phyloP scores from a whole-genome alignment of 805 yeast genomes.

The Ogataea ramenticola region DNA sequence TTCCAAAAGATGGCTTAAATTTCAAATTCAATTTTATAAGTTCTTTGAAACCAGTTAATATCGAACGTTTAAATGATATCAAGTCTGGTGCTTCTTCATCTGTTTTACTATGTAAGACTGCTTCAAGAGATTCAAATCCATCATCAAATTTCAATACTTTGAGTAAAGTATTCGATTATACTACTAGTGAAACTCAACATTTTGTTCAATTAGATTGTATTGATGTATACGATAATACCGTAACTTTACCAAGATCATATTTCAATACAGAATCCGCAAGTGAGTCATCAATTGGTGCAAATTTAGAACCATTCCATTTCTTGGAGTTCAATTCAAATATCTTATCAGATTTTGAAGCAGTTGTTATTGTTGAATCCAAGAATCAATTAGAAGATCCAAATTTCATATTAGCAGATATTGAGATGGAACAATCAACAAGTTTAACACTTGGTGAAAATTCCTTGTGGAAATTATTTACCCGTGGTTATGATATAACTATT shows the following conservation, averaged over 20 bases:
- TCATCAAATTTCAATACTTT: not conserved
- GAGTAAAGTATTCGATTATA: conserved; percentile 27
- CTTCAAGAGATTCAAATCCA: conserved; percentile 7
- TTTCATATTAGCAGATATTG: conserved; percentile 33
- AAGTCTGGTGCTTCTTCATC: conserved; percentile 16
- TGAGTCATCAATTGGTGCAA: conserved; percentile 54
- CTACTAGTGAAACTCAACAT: conserved; percentile 28
- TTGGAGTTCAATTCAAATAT: conserved; percentile 33
- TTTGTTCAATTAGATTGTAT: conserved; percentile 37
- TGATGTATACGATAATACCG: conserved; percentile 31
- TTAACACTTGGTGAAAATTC: conserved; percentile 23
- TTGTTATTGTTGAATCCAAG: conserved; percentile 38
- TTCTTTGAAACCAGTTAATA: conserved; percentile 20
- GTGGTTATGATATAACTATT: conserved; percentile 32
- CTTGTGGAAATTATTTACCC: conserved; percentile 30
- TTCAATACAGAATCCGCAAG: conserved; percentile 26
- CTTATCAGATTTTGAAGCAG: conserved; percentile 37
- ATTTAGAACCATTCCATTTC: conserved; percentile 39
- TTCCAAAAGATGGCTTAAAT: conserved; percentile 22
- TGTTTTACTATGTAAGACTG: conserved; percentile 22
- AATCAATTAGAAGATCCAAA: conserved; percentile 13
- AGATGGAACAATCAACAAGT: conserved; percentile 15
- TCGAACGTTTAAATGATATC: conserved; percentile 14
- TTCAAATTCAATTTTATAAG: conserved; percentile 24
- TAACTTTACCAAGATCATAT: conserved; percentile 46